Conservation (phyloP, 2,329 filamentous ascomycete genomes). For the Exophiala aquamarina region DNA sequence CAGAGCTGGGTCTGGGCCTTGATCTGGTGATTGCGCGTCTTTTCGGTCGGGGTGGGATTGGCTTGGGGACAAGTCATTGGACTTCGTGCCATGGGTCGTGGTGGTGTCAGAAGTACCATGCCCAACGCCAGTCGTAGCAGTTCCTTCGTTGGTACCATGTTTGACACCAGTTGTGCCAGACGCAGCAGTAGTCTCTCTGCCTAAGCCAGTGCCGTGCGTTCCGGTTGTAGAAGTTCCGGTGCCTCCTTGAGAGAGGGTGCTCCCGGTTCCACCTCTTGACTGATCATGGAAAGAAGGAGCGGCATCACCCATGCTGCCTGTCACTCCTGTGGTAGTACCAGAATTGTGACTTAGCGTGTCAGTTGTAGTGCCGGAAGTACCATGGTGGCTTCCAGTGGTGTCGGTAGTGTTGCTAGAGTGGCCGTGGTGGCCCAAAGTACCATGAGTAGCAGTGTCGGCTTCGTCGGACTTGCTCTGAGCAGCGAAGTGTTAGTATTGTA, state of each 20-base stretch:
- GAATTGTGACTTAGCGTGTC: too few relatives aligned
- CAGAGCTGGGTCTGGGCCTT: conserved; percentile 23
- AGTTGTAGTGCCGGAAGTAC: neutral
- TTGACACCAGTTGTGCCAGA: neutral
- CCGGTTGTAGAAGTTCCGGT: neutral
- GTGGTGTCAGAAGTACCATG: too few relatives aligned
- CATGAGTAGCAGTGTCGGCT: too few relatives aligned
- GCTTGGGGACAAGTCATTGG: neutral
- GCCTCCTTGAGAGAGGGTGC: neutral
- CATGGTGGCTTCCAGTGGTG: conserved; percentile 4
- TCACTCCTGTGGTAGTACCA: too few relatives aligned
- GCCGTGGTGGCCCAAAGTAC: too few relatives aligned
- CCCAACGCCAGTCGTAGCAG: too few relatives aligned
- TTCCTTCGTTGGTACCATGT: neutral
- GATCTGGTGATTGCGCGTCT: conserved; percentile 9
- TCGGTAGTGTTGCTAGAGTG: neutral
- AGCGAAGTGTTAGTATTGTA: too few relatives aligned
- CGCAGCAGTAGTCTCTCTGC: neutral
- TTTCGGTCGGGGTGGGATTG: too few relatives aligned
- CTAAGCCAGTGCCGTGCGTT: neutral
- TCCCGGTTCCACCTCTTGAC: neutral
- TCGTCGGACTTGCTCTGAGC: too few relatives aligned
- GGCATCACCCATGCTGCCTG: neutral
- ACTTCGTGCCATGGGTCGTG: conserved; percentile 1
- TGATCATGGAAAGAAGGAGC: neutral